phyloP scores from a whole-genome alignment of 2,329 filamentous ascomycete genomes.

The Sphaerulina populicola region DNA sequence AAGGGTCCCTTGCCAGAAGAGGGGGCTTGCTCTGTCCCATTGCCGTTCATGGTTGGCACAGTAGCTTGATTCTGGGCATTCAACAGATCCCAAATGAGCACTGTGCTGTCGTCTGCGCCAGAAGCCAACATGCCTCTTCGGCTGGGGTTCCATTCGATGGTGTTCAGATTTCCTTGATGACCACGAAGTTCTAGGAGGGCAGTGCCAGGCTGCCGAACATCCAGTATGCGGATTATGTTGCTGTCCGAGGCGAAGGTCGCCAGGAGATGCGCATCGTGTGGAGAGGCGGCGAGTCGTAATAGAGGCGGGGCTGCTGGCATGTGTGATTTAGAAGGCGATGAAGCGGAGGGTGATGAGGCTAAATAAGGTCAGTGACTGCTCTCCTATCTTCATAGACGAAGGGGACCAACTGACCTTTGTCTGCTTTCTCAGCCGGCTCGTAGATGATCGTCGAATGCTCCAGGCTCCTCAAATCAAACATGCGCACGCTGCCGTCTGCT shows the following conservation, averaged over 20 bases:
- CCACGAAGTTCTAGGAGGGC: conserved; percentile 88
- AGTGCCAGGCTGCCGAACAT: conserved; percentile 92
- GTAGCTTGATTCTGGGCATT: conserved; percentile 47
- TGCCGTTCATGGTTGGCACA: conserved; percentile 27
- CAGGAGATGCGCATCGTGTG: conserved; percentile 87
- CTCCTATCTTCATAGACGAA: neutral
- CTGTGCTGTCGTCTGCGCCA: conserved; percentile 83
- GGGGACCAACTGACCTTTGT: conserved; percentile 34
- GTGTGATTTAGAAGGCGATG: conserved; percentile 66
- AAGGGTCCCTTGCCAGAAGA: conserved; percentile 57
- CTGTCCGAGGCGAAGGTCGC: conserved; percentile 97
- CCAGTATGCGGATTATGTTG: conserved; percentile 83
- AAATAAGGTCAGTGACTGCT: neutral
- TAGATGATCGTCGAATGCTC: conserved; percentile 99
- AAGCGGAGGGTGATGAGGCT: conserved; percentile 44
- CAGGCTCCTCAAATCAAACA: conserved; percentile 94
- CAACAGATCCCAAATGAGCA: conserved; percentile 88
- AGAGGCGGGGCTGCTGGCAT: conserved; percentile 59
- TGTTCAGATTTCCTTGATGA: conserved; percentile 77
- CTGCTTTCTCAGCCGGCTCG: conserved; percentile 81
- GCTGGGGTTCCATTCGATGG: conserved; percentile 88
- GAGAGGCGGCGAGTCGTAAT: conserved; percentile 76
- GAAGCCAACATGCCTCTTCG: conserved; percentile 82
- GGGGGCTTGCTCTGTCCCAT: conserved; percentile 24
- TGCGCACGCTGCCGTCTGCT: conserved; percentile 92